These are phyloP conservation scores for Pistacia integerrima DNA, from an alignment of 345 rosid species.

Conservation along the genomic window DNA sequence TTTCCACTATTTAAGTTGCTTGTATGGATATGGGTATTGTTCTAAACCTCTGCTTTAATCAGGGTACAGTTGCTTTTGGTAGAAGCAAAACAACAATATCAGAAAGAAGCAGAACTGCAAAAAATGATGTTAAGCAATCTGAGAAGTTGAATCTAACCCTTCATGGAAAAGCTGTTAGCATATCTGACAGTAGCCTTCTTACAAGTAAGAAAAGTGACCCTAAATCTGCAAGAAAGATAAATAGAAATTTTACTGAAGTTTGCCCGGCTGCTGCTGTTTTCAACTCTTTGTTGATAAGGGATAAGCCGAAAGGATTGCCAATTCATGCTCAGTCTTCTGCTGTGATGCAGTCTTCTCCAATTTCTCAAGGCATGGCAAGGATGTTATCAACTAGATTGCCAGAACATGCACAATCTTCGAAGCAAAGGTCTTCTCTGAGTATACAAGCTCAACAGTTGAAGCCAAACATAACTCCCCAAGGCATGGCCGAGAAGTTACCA, in stretches of 20 bases:
- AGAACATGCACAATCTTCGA: background rate
- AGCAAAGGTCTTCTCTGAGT: background rate
- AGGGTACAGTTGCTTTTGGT: constrained; percentile 16
- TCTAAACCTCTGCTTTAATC: background rate
- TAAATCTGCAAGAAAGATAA: constrained; percentile 2
- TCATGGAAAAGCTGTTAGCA: background rate
- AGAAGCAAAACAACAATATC: constrained; percentile 4
- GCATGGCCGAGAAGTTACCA: constrained; percentile 8
- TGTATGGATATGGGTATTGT: background rate
- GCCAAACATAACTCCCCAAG: constrained; percentile 3
- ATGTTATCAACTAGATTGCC: constrained; percentile 7
- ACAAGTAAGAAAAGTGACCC: constrained; percentile 10
- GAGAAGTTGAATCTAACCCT: constrained; percentile 14
- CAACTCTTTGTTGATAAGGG: constrained; percentile 7
- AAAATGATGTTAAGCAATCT: constrained; percentile 3
- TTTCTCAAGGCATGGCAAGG: constrained; percentile 1
- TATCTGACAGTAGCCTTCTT: background rate
- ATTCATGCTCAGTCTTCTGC: constrained; percentile 10
- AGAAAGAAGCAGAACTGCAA: constrained; percentile 3
- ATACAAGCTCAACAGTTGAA: background rate
- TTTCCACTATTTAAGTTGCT: background rate
- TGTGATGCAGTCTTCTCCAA: constrained; percentile 4
- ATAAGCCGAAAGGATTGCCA: background rate
- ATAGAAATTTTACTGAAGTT: background rate
- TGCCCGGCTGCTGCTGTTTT: background rate